These are phyloP conservation scores for Trichosporon faecale DNA, from an alignment of 1,284 basidiomycete species.

Conservation along the genomic window DNA sequence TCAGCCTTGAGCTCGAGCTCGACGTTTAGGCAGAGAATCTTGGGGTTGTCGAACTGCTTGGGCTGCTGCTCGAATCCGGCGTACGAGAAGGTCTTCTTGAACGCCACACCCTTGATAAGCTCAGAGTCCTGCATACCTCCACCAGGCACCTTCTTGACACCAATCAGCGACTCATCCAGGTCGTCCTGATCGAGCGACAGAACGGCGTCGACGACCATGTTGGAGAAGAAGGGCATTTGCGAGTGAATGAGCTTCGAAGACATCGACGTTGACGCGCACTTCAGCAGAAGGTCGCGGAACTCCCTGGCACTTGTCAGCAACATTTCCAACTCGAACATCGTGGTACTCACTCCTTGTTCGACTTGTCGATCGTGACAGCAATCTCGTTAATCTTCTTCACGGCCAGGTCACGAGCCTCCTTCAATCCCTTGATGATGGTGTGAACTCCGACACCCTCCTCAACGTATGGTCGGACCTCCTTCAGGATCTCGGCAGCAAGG, in stretches of 20 bases:
- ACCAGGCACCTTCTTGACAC: conserved; percentile 98
- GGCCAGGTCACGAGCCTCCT: conserved; percentile 81
- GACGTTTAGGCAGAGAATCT: conserved; percentile 92
- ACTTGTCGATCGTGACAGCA: conserved; percentile 86
- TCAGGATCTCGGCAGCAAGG: conserved; percentile 88
- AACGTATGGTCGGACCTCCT: conserved; percentile 85
- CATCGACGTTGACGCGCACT: conserved; percentile 98
- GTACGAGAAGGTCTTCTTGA: conserved; percentile 99
- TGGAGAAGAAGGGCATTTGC: conserved; percentile 97
- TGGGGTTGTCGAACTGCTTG: conserved; percentile 83
- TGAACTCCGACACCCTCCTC: conserved; percentile 98
- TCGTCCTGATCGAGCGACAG: conserved; percentile 87
- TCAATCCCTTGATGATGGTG: conserved; percentile 95
- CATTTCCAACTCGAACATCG: neutral
- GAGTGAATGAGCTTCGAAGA: conserved; percentile 99
- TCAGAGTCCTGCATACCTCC: conserved; percentile 97
- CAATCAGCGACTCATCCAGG: conserved; percentile 93
- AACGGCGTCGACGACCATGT: conserved; percentile 98
- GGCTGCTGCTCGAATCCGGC: conserved; percentile 99
- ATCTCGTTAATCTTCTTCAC: conserved; percentile 83
- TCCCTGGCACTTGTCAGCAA: conserved; percentile 56
- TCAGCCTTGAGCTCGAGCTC: conserved; percentile 99
- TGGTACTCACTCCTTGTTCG: conserved; percentile 72
- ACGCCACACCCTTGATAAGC: conserved; percentile 84
- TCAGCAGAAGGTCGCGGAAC: conserved; percentile 89